A percentile compares a stretch with the other conserved stretches of the same genome.
These are phyloP conservation scores for Ilex asprella DNA, from an alignment of 257 asterid species.

Conservation along the genomic window DNA sequence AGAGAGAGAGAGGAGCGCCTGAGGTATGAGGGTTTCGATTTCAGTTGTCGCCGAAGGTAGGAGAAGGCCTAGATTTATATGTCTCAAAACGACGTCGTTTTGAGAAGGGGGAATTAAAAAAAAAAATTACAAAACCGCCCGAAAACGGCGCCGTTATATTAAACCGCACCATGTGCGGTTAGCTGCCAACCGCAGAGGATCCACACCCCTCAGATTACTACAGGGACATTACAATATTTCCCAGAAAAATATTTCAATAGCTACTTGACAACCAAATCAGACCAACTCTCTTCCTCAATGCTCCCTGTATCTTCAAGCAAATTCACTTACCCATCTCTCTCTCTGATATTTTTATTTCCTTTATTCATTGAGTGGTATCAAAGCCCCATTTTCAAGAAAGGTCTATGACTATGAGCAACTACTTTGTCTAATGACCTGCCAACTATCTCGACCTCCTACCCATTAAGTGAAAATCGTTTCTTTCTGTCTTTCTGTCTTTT, in stretches of 20 bases:
- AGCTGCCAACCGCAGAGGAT: too few species aligned
- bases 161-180: too few species aligned
- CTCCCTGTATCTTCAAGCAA: not conserved
- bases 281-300: not conserved
- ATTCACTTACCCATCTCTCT: not conserved
- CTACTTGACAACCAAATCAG: not conserved
- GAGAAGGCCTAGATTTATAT: too few species aligned
- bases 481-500: not conserved
- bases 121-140: too few species aligned
- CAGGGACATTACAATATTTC: not conserved
- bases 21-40: too few species aligned
- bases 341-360: not conserved
- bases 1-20: too few species aligned
- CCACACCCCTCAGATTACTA: too few species aligned
- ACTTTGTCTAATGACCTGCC: not conserved
- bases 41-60: too few species aligned
- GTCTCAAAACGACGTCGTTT: too few species aligned
- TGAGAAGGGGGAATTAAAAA: too few species aligned
- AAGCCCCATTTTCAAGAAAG: not conserved
- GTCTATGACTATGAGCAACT: not conserved
- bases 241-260: too few species aligned
- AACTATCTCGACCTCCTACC: not conserved
- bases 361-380: not conserved
- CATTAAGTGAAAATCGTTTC: not conserved
- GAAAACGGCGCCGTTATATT: too few species aligned